Evolutionary conservation across 140 eudicot genomes (phyloP), one percentile per base, ranked within the genome.

Genomic region (Erigeron philadelphicus): DNA sequence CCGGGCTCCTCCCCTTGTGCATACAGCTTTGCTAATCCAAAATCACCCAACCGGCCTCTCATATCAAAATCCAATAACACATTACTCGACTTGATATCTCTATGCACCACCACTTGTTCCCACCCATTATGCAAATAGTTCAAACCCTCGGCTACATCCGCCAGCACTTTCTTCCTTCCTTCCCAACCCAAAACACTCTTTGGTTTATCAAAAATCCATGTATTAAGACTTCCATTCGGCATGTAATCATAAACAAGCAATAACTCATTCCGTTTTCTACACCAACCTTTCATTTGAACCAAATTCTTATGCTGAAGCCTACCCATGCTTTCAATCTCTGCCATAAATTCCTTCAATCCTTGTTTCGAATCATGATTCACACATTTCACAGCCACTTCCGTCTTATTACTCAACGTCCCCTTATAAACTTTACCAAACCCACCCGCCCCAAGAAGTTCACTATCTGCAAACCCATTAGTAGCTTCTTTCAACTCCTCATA

Each of bases 261-360:
- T 70, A 90, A 42, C 21, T 87, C 97, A 23, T 52, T 84, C 17
- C 83, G 81, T 75, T 79, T 87, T 42, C 97, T 76, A 78, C 97
- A 90, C 89, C 92, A 90, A 31, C 97, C 97, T 53, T 81, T 64
- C 92, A 90, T 79, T 54, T 78, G 95, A 9, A 87, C 97, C 61
- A 87, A 55, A 71, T 90, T 90, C 78, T 84, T 87, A 69, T 90
- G 92, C 61, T 87, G 95, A 50, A 90, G 81, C 50, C 97, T 75
- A 6, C 97, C 97, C 76, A 84, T 90, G 48, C 92, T 87, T 40
- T 82, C 81, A 46, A 90, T 87, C 89, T 90, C 97, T n/a, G 95
- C 95, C 97, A 90, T 87, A 64, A 90, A 87, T 43, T 90, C 97
- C 65, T 74, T 80, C 3, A 87, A 2, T 11, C 95, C 97, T 73